A percentile compares a stretch with the other conserved stretches of the same genome.
Conservation (phyloP, 176 grass and related monocot species). For the Bromus sterilis region DNA sequence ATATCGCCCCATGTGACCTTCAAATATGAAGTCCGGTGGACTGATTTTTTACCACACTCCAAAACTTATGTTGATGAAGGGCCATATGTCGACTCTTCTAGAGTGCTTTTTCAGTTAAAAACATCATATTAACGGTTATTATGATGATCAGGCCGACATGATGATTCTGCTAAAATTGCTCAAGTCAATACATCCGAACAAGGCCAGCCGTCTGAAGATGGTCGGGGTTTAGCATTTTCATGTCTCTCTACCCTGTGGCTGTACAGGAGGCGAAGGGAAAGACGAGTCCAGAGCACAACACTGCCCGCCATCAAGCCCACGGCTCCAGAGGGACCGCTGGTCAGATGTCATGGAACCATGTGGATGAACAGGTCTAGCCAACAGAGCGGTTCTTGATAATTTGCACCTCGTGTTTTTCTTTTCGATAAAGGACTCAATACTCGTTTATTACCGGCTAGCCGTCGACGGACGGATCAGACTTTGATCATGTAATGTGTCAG, state of each 20-base stretch:
- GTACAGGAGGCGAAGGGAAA: neutral
- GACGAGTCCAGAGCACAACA: neutral
- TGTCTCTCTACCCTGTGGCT: neutral
- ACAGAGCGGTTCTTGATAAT: neutral
- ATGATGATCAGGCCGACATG: too few relatives aligned
- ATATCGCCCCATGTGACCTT: too few relatives aligned
- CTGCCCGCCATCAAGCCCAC: neutral
- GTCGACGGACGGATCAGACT: neutral
- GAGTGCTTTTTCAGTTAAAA: too few relatives aligned
- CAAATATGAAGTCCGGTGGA: too few relatives aligned
- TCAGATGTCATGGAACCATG: too few relatives aligned
- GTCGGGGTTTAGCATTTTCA: neutral
- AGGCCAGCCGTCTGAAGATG: neutral
- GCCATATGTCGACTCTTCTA: too few relatives aligned
- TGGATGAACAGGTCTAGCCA: conserved; percentile 19
- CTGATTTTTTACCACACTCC: too few relatives aligned
- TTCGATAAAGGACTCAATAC: neutral
- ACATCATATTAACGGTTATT: too few relatives aligned
- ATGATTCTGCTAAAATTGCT: too few relatives aligned
- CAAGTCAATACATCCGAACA: neutral
- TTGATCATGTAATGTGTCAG: neutral
- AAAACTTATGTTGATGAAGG: too few relatives aligned
- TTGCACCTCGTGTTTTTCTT: too few relatives aligned
- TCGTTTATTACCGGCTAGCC: neutral
- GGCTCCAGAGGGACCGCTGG: conserved; percentile 3